Percentiles rank a stretch among this genome's conserved stretches.
Evolutionary conservation across 257 asterid genomes (phyloP).

Genomic region (Buddleja alternifolia): DNA sequence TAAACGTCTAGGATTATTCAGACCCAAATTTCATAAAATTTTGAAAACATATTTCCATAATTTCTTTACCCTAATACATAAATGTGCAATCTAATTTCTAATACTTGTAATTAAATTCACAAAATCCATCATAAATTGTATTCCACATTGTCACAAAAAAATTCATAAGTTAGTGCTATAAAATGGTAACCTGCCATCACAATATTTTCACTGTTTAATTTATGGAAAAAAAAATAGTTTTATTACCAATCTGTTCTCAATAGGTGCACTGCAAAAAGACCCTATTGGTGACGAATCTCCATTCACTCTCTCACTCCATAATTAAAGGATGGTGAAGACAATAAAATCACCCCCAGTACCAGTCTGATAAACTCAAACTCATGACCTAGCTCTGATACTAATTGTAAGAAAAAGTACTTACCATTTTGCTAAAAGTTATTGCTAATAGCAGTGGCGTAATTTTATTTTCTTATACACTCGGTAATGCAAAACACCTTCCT

Average conservation of each 20-base stretch:
- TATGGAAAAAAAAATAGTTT: not conserved
- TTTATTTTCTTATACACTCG: too few relatives aligned
- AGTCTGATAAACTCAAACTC: too few relatives aligned
- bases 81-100: slow-evolving; percentile 17
- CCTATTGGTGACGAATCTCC: slow-evolving; percentile 27
- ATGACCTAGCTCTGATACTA: too few relatives aligned
- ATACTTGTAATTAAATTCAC: slow-evolving; percentile 11
- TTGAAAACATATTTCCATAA: too few relatives aligned
- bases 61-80: not conserved
- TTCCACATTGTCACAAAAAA: not conserved
- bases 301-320: slow-evolving; percentile 20
- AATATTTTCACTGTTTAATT: slow-evolving; percentile 7
- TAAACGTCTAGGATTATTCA: too few relatives aligned
- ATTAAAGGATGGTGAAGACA: too few relatives aligned
- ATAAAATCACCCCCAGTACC: too few relatives aligned
- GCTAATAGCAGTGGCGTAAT: too few relatives aligned
- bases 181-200: slow-evolving; percentile 26
- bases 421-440: too few relatives aligned
- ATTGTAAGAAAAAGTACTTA: too few relatives aligned
- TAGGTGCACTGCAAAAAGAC: slow-evolving; percentile 20
- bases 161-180: slow-evolving; percentile 16
- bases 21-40: too few relatives aligned
- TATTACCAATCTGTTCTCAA: slow-evolving; percentile 19
- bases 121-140: slow-evolving; percentile 3
- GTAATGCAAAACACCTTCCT: too few relatives aligned